Percentiles rank a stretch among this genome's conserved stretches.
These are phyloP conservation scores for Kurtzmaniella quercitrusa DNA, from an alignment of 1,139 yeast species.

Conservation along the genomic window DNA sequence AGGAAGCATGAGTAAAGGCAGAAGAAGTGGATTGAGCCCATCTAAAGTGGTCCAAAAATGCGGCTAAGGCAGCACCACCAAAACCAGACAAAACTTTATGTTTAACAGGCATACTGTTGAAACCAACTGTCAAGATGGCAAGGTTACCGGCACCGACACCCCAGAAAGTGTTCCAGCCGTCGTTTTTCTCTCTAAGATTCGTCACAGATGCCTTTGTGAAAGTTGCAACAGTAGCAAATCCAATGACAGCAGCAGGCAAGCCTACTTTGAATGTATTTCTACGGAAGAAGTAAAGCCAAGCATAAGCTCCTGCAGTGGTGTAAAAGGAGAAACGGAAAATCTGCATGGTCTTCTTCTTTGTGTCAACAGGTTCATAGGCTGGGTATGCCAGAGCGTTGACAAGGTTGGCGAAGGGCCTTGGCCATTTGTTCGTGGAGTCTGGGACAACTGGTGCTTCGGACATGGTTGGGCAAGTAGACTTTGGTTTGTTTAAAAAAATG, in stretches of 20 bases:
- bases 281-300: constrained; percentile 47
- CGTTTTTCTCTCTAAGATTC: constrained; percentile 46
- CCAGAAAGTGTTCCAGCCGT: constrained; percentile 49
- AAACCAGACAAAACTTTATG: constrained; percentile 42
- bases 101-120: constrained; percentile 39
- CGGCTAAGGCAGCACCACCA: constrained; percentile 38
- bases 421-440: constrained; percentile 39
- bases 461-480: constrained; percentile 10
- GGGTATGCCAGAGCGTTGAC: constrained; percentile 41
- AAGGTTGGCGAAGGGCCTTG: constrained; percentile 41
- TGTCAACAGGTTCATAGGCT: constrained; percentile 43
- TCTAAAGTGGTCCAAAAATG: constrained; percentile 36
- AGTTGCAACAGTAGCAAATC: constrained; percentile 42
- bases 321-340: constrained; percentile 41
- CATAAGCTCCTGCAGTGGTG: constrained; percentile 46
- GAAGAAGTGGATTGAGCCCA: constrained; percentile 44
- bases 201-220: constrained; percentile 38
- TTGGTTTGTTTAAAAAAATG: neutral
- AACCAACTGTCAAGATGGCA: constrained; percentile 38
- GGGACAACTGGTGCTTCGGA: constrained; percentile 22
- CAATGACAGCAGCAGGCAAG: constrained; percentile 38
- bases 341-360: constrained; percentile 37
- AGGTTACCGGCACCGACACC: constrained; percentile 43
- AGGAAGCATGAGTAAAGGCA: constrained; percentile 36
- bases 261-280: constrained; percentile 44